Base-by-base conservation (phyloP, 768 basidiomycete species). In the Crassisporium funariophilum region DNA sequence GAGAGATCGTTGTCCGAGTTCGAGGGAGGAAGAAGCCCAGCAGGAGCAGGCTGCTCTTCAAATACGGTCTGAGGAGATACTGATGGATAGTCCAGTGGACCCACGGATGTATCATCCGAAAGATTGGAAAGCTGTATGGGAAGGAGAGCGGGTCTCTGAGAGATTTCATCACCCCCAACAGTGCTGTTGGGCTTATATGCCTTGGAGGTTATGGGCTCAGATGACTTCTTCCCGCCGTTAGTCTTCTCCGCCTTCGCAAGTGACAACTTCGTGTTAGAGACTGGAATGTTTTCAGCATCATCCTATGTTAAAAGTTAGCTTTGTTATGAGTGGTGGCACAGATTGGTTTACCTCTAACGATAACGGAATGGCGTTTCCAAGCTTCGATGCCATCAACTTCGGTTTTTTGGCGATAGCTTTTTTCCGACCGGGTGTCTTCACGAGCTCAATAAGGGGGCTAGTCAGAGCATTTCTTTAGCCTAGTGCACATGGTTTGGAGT, bases 401-500 rank as follows among this genome's bases (percentile, higher is more conserved):
- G 76, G 70, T 54, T 76, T 79, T 54, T 74, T 79, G 3, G 70
- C 68, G 11, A 75, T 64, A 38, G 71, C 74, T 66, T 79, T 88
- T 64, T 80, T 88, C 35, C 88, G 79, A 22, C 86, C 83, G 11
- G 90, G 90, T 5, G 29, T 31, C 29, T 92, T 92, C 2, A 92
- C 81, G 13, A 92, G 75, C 43, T 91, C 88, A 33, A 89, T 83
- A 12, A 91, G 76, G 6, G 82, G 78, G 37, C 89, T 91, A 52
- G 12, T 31, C 0, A 23, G n/a, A 11, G 10, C 34, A 15, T 44
- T 17, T 45, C 38, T 20, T 12, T 55, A 16, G 49, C 40, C 12
- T 40, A 40, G 20, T 17, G 12, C 8, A 21, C 20, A 15, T 24
- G 5, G 22, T 16, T 21, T 40, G 17, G 16, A 47, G 16, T 12